A percentile compares a stretch with the other conserved stretches of the same genome.
Conservation (phyloP, 768 basidiomycete genomes). For the Mycena latifolia region DNA sequence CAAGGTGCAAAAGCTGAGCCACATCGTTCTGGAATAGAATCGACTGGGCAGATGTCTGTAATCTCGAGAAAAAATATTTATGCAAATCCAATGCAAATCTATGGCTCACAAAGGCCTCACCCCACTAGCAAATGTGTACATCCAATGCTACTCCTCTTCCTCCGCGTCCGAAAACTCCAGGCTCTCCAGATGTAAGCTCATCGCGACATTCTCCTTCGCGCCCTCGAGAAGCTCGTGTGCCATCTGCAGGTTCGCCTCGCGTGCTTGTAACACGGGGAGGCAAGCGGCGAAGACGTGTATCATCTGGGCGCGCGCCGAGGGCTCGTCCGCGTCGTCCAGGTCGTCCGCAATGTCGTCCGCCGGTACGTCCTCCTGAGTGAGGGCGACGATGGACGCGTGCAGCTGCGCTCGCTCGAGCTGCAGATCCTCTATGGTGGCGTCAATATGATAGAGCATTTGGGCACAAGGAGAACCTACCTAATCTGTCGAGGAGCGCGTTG, state of each 20-base stretch:
- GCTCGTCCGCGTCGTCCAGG: constrained; percentile 15
- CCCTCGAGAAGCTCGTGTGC: constrained; percentile 64
- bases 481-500: constrained; percentile 54
- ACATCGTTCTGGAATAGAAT: too few relatives aligned
- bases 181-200: constrained; percentile 62
- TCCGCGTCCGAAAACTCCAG: constrained; percentile 36
- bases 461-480: constrained; percentile 49
- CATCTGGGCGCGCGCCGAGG: constrained; percentile 54
- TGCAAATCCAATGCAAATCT: too few relatives aligned
- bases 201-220: constrained; percentile 62
- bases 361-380: constrained; percentile 30
- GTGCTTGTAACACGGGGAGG: constrained; percentile 60
- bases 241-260: constrained; percentile 59
- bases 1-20: too few relatives aligned
- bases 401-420: constrained; percentile 40
- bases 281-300: constrained; percentile 58
- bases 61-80: too few relatives aligned
- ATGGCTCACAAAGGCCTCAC: too few relatives aligned
- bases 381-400: constrained; percentile 42
- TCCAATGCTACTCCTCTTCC: constrained; percentile 19
- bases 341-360: not conserved
- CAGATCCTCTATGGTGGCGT: constrained; percentile 34
- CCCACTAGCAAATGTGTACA: constrained; percentile 5
- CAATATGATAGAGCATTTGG: not conserved
- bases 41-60: too few relatives aligned